Percentiles rank a stretch among this genome's conserved stretches.
phyloP scores from a whole-genome alignment of 1,284 basidiomycete genomes.

The Entoloma clypeatum region DNA sequence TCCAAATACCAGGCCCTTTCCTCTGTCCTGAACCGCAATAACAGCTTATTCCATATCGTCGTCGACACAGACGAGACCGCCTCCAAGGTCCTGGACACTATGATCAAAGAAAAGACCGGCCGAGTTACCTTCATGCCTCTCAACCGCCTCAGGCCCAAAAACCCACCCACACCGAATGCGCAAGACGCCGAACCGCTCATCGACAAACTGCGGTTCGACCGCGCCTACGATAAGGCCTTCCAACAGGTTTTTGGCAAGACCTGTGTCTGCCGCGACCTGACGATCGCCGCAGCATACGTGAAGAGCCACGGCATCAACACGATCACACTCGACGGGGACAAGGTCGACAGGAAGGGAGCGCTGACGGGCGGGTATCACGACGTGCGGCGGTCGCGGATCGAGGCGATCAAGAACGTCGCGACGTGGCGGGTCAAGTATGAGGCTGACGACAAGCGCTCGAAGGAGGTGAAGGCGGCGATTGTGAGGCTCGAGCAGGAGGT shows the following conservation, averaged over 20 bases:
- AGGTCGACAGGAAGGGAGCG: conserved; percentile 94
- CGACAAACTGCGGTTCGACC: conserved; percentile 80
- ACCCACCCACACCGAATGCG: conserved; percentile 64
- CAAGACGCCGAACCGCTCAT: conserved; percentile 88
- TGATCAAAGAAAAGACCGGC: conserved; percentile 90
- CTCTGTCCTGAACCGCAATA: conserved; percentile 7
- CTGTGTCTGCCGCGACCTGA: conserved; percentile 90
- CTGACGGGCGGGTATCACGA: conserved; percentile 97
- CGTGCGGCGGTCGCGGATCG: conserved; percentile 84
- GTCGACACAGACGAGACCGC: conserved; percentile 96
- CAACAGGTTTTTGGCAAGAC: conserved; percentile 99
- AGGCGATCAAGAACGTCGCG: conserved; percentile 78
- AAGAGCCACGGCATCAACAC: conserved; percentile 94
- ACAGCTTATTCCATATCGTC: conserved; percentile 93
- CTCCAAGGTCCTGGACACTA: conserved; percentile 81
- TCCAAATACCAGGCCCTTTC: not conserved
- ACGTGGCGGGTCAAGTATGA: conserved; percentile 76
- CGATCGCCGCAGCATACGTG: conserved; percentile 91
- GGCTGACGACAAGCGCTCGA: conserved; percentile 58
- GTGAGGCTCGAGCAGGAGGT: conserved; percentile 83
- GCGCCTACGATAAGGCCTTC: conserved; percentile 76
- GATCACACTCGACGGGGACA: conserved; percentile 97
- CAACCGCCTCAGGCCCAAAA: conserved; percentile 88
- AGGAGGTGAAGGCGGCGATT: conserved; percentile 74
- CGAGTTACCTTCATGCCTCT: conserved; percentile 98